Evolutionary conservation across 225 moss, liverwort and hornwort genomes (phyloP).

Genomic region (Bryum argenteum): DNA sequence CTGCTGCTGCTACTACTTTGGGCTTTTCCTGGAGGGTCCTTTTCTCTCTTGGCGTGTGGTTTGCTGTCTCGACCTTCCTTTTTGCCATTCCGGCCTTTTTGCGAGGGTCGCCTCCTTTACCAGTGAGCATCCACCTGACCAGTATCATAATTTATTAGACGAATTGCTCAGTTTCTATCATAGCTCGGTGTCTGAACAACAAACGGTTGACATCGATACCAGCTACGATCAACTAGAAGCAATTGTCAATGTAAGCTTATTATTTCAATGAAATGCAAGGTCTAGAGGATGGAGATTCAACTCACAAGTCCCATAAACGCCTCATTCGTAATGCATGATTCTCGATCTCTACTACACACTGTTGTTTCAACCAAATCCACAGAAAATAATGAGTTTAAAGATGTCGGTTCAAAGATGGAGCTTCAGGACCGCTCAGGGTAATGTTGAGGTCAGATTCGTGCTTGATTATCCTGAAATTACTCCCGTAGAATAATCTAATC

Average conservation of each 20-base stretch:
- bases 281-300: neutral
- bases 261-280: neutral
- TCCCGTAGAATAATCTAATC: too few species aligned
- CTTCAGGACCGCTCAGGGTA: too few species aligned
- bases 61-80: conserved; percentile 1
- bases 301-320: conserved; percentile 61
- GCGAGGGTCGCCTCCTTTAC: conserved; percentile 59
- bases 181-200: too few species aligned
- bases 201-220: too few species aligned
- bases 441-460: too few species aligned
- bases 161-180: neutral
- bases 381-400: neutral
- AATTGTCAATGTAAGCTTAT: neutral
- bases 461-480: too few species aligned
- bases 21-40: neutral
- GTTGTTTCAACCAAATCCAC: conserved; percentile 12
- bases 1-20: neutral
- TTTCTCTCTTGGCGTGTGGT: neutral
- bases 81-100: conserved; percentile 22
- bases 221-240: too few species aligned
- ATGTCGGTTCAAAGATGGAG: neutral
- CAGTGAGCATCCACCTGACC: conserved; percentile 64
- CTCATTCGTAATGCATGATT: conserved; percentile 49
- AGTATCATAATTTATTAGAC: neutral
- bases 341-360: conserved; percentile 65